These are phyloP conservation scores for Trichosporon asahii DNA, from an alignment of 1,284 basidiomycete species.

Conservation along the genomic window DNA sequence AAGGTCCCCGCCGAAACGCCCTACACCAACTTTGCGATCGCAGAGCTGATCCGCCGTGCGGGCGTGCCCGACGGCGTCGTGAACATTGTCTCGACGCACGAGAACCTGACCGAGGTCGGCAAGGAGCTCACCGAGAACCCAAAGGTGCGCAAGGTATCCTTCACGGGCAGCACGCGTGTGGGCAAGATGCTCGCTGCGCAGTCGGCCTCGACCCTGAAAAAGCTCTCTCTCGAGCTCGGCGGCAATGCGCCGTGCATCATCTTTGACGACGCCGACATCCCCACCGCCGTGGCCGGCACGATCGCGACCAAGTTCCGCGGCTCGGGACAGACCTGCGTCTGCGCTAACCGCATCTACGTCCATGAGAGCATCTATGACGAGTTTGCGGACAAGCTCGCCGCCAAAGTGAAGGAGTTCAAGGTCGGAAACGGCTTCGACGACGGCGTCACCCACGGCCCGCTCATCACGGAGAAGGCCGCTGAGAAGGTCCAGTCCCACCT, in stretches of 20 bases:
- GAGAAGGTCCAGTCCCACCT: slow-evolving; percentile 86
- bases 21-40: slow-evolving; percentile 77
- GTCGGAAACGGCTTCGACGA: slow-evolving; percentile 84
- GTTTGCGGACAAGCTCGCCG: slow-evolving; percentile 45
- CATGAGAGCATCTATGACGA: slow-evolving; percentile 51
- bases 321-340: slow-evolving; percentile 76
- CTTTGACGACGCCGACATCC: slow-evolving; percentile 93
- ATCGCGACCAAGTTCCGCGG: slow-evolving; percentile 87
- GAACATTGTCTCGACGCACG: slow-evolving; percentile 72
- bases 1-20: slow-evolving; percentile 96
- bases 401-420: slow-evolving; percentile 76
- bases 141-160: slow-evolving; percentile 69
- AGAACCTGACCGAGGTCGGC: slow-evolving; percentile 45
- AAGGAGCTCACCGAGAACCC: slow-evolving; percentile 49
- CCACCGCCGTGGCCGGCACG: slow-evolving; percentile 88
- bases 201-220: slow-evolving; percentile 84
- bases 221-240: slow-evolving; percentile 70
- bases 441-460: slow-evolving; percentile 82
- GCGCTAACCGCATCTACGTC: slow-evolving; percentile 49
- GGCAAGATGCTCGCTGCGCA: slow-evolving; percentile 85
- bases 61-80: slow-evolving; percentile 93
- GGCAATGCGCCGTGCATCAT: slow-evolving; percentile 57
- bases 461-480: slow-evolving; percentile 82
- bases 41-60: slow-evolving; percentile 71
- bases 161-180: slow-evolving; percentile 85